Percentiles rank a stretch among this genome's conserved stretches.
These are phyloP conservation scores for Dalbergia cochinchinensis DNA, from an alignment of 306 rosid species.

Conservation along the genomic window DNA sequence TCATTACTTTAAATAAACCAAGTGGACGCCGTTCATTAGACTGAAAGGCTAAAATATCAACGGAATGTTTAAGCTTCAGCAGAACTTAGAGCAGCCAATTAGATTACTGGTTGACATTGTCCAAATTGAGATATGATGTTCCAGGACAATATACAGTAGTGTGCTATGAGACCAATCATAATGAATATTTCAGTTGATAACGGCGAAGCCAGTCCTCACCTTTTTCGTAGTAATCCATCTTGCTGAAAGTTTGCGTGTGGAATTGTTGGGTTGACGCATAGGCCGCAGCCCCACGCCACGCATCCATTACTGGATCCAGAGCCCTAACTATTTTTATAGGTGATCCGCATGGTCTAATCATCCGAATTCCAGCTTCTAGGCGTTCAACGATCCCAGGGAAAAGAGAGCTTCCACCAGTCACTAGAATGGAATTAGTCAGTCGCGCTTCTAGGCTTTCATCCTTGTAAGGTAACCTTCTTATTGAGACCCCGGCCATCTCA, in stretches of 20 bases:
- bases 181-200: conserved; percentile 72
- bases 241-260: conserved; percentile 80
- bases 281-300: conserved; percentile 95
- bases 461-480: conserved; percentile 75
- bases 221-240: conserved; percentile 78
- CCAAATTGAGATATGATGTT: conserved; percentile 27
- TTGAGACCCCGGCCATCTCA: conserved; percentile 89
- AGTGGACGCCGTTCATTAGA: conserved; percentile 19
- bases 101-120: neutral
- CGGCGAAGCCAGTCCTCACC: conserved; percentile 90
- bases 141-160: conserved; percentile 36
- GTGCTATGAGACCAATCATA: conserved; percentile 43
- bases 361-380: conserved; percentile 83
- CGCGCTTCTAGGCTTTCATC: conserved; percentile 62
- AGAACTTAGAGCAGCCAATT: neutral
- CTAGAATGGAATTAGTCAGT: conserved; percentile 72
- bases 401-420: conserved; percentile 88
- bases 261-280: conserved; percentile 76
- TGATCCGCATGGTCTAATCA: conserved; percentile 85
- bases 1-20: conserved; percentile 3
- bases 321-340: conserved; percentile 82
- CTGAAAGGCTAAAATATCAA: conserved; percentile 29
- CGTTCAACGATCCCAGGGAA: conserved; percentile 85
- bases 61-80: conserved; percentile 25
- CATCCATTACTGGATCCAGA: conserved; percentile 85